Evolutionary conservation across 495 filamentous ascomycete species (phyloP).

Genomic region (Aspergillus heteromorphus): DNA sequence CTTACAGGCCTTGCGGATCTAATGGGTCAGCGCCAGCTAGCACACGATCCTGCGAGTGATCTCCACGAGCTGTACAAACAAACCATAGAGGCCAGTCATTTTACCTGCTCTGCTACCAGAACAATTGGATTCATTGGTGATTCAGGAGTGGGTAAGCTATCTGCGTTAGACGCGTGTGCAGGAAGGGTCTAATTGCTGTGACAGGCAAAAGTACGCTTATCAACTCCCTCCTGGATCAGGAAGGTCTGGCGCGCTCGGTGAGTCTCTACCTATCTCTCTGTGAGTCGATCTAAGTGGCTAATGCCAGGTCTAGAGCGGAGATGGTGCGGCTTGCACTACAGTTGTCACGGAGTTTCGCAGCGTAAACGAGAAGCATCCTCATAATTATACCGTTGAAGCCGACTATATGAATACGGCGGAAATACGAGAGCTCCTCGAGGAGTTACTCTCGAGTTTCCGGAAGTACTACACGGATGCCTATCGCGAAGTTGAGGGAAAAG

Average conservation of each 20-base stretch:
- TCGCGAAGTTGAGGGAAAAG: constrained; percentile 4
- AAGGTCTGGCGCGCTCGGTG: constrained; percentile 25
- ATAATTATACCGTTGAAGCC: constrained; percentile 23
- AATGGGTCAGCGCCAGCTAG: constrained; percentile 5
- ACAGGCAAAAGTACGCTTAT: constrained; percentile 31
- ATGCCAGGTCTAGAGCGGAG: constrained; percentile 17
- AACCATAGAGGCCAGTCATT: constrained; percentile 5
- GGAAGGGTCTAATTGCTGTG: neutral
- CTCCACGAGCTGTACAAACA: constrained; percentile 4
- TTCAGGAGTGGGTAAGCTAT: constrained; percentile 18
- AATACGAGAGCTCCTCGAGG: constrained; percentile 19
- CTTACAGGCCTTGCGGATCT: constrained; percentile 7
- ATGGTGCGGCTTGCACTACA: constrained; percentile 26
- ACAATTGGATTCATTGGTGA: constrained; percentile 23
- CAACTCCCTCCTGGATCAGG: constrained; percentile 26
- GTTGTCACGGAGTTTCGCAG: constrained; percentile 30
- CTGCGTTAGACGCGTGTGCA: too few species aligned
- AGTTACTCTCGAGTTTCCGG: constrained; percentile 20
- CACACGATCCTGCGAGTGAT: constrained; percentile 1
- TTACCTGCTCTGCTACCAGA: constrained; percentile 19
- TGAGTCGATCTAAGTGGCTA: neutral
- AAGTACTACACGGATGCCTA: constrained; percentile 13
- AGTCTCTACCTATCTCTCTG: neutral
- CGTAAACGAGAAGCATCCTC: constrained; percentile 13
- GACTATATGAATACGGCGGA: constrained; percentile 23